Conservation (phyloP, 1,139 yeast species). For the Magnusiomyces ingens region DNA sequence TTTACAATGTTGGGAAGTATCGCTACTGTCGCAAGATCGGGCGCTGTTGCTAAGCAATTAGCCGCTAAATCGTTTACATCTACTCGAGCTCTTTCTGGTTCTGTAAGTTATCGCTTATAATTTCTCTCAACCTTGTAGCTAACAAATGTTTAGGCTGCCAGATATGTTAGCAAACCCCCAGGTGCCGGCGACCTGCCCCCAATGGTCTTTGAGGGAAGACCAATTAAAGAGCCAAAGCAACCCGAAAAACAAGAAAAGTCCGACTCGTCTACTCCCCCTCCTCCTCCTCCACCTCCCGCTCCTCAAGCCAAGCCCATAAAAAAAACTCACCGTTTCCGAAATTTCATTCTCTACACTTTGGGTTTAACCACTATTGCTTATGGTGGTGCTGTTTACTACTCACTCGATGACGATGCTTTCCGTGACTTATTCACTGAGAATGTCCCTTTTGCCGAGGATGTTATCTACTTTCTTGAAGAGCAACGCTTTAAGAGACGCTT, state of each 20-base stretch:
- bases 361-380: conserved; percentile 26
- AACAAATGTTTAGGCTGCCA: neutral
- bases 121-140: neutral
- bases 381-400: conserved; percentile 36
- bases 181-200: conserved; percentile 9
- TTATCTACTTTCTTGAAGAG: conserved; percentile 46
- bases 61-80: neutral
- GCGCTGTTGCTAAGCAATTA: neutral
- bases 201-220: conserved; percentile 17
- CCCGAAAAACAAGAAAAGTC: neutral
- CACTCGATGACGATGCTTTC: conserved; percentile 35
- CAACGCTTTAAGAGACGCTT: conserved; percentile 33
- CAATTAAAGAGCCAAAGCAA: conserved; percentile 3
- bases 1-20: conserved; percentile 1
- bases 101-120: neutral
- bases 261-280: neutral
- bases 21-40: neutral
- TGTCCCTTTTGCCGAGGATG: conserved; percentile 53
- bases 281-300: conserved; percentile 9
- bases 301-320: conserved; percentile 12
- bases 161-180: neutral
- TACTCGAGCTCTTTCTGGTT: neutral
- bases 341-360: conserved; percentile 26
- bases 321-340: conserved; percentile 30
- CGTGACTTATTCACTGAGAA: conserved; percentile 47